Conservation (phyloP, 164 flowering plant species). For the Vitis riparia region DNA sequence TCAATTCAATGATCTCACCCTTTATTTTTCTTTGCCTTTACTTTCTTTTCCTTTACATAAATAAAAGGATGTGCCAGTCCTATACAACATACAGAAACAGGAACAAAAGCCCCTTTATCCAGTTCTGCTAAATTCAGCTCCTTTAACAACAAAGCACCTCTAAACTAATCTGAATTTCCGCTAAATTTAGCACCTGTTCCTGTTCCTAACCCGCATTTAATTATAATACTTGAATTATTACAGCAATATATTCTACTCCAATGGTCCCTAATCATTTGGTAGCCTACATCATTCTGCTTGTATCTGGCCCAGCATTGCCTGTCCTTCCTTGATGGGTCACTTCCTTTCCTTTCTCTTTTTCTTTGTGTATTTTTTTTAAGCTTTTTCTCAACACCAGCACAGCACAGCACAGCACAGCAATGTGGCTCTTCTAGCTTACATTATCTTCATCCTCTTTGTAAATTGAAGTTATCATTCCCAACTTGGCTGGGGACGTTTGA, state of each 20-base stretch:
- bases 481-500: constrained; percentile 1
- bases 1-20: constrained; percentile 18
- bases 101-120: constrained; percentile 36
- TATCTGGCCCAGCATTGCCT: constrained; percentile 27
- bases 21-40: constrained; percentile 1
- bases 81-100: constrained; percentile 22
- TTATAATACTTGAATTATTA: constrained; percentile 1
- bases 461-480: constrained; percentile 8
- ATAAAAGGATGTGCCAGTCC: constrained; percentile 4
- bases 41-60: background rate
- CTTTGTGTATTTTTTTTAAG: constrained; percentile 3
- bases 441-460: background rate
- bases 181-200: constrained; percentile 72
- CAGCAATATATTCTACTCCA: background rate
- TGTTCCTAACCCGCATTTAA: constrained; percentile 27
- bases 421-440: background rate
- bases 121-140: constrained; percentile 49
- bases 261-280: constrained; percentile 11
- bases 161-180: constrained; percentile 18
- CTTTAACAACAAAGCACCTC: constrained; percentile 6
- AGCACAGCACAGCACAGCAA: background rate
- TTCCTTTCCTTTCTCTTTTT: constrained; percentile 9
- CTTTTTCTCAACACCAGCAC: constrained; percentile 14
- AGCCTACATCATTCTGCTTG: constrained; percentile 25
- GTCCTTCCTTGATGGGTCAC: constrained; percentile 27